These are phyloP conservation scores for Periconia digitata DNA, from an alignment of 2,329 filamentous ascomycete species.

Conservation along the genomic window DNA sequence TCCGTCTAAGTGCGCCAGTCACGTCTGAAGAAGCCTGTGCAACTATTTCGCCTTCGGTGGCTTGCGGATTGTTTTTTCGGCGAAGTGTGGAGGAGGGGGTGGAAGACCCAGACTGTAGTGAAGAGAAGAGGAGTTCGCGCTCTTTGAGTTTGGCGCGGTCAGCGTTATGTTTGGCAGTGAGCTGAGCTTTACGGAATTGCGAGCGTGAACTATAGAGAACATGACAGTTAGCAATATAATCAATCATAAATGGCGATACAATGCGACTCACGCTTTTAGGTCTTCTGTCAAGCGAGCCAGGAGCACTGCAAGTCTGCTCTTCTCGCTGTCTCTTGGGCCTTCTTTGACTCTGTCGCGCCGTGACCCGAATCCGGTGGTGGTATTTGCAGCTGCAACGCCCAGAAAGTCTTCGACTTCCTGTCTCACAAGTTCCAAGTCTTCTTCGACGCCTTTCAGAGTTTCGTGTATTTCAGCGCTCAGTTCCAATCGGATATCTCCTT, in stretches of 20 bases:
- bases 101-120: constrained; percentile 53
- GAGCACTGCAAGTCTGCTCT: constrained; percentile 65
- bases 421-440: constrained; percentile 77
- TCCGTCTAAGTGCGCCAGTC: constrained; percentile 78
- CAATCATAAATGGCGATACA: too few species aligned
- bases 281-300: constrained; percentile 69
- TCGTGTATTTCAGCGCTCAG: constrained; percentile 79
- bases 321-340: constrained; percentile 65
- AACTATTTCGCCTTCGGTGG: constrained; percentile 71
- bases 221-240: constrained; percentile 6
- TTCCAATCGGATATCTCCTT: constrained; percentile 69
- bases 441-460: constrained; percentile 73
- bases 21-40: constrained; percentile 79
- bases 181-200: constrained; percentile 79
- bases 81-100: constrained; percentile 39
- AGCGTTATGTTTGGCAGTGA: constrained; percentile 74
- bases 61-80: constrained; percentile 44
- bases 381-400: constrained; percentile 24
- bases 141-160: constrained; percentile 74
- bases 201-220: constrained; percentile 53
- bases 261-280: constrained; percentile 63
- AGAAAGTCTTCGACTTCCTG: constrained; percentile 77
- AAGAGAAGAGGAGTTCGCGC: constrained; percentile 72
- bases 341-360: constrained; percentile 55
- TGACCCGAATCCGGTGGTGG: constrained; percentile 6